Percentiles rank a stretch among this genome's conserved stretches.
These are phyloP conservation scores for Cutaneotrichosporon mucoides DNA, from an alignment of 1,284 basidiomycete genomes.

Conservation along the genomic window DNA sequence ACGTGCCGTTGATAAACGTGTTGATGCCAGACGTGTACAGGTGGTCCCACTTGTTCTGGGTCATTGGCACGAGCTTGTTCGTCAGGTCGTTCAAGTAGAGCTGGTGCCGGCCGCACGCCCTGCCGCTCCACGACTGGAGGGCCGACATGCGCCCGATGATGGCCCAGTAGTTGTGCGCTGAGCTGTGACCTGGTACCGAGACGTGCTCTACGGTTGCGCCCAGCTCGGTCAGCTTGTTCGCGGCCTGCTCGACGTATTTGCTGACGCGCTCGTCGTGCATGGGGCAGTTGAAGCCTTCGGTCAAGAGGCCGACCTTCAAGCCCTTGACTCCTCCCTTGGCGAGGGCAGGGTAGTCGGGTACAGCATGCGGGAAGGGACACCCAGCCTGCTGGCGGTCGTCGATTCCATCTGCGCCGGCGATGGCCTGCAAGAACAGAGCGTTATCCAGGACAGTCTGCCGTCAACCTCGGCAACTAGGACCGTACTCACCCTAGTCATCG, in stretches of 20 bases:
- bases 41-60: constrained; percentile 50
- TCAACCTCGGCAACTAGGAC: no score
- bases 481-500: constrained; percentile 25
- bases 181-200: constrained; percentile 29
- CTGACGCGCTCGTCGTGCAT: constrained; percentile 30
- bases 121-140: constrained; percentile 32
- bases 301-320: constrained; percentile 51
- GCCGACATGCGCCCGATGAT: constrained; percentile 32
- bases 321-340: constrained; percentile 36
- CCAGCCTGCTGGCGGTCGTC: constrained; percentile 54
- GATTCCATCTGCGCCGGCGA: constrained; percentile 54
- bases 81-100: constrained; percentile 50
- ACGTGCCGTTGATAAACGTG: constrained; percentile 59
- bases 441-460: constrained; percentile 51
- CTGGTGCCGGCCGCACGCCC: constrained; percentile 41
- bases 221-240: constrained; percentile 11
- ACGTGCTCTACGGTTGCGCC: constrained; percentile 20
- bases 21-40: constrained; percentile 48
- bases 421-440: constrained; percentile 52
- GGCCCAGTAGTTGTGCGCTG: constrained; percentile 23
- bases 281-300: constrained; percentile 50
- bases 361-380: constrained; percentile 48
- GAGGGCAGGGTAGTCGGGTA: constrained; percentile 49
- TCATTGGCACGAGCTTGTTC: constrained; percentile 49
- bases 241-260: constrained; percentile 16